Evolutionary conservation across 176 grass and related monocot species (phyloP), one percentile per base, ranked within the genome.

Genomic region (Bonia amplexicaulis): DNA sequence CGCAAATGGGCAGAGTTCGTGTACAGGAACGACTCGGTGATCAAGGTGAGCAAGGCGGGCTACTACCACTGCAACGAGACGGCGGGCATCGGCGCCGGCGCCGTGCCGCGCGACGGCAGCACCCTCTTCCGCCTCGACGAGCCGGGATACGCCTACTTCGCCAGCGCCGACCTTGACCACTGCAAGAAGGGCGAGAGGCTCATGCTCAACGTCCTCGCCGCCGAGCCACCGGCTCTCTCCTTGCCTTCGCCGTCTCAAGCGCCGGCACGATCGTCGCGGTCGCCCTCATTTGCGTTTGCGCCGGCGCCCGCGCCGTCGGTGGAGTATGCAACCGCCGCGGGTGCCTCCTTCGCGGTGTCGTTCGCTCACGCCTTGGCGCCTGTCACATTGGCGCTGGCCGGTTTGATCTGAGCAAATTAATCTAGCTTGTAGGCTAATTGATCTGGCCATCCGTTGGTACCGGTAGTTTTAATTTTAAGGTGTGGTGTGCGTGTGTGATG

Each of bases 11-110:
- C 80, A 97, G 95, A 90, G 78, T 97, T 97, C 76, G 77, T 79
- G 87, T 95, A 91, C 92, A 91, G 68, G 92, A 97, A 95, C 78
- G 91, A 95, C 83, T 85, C 95, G 60, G 95, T 90, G 69, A 64
- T 93, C 13, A 57, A 45, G 68, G 90, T 88, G 65, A 81, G 63
- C 53, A 97, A 93, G 85, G 54, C 66, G 2, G 89, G 85, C 2
- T 97, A 95, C 84, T 97, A 92, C 86, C 95, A 97, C 74, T 97
- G 95, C 95, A 97, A 92, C 75, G 84, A 86, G 79, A 89, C 82
- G 39, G 19, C 17, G 14, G 27, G 81, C 12, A 35, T 67, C 23
- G 35, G 3, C 42, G 17, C 13, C 4, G 81, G 6, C 29, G 22
- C 59, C 22, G 67, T 58, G 86, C 81, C 73, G 20, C 80, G 76